These are phyloP conservation scores for Hydrangea macrophylla DNA, from an alignment of 148 eudicot species.

Conservation along the genomic window DNA sequence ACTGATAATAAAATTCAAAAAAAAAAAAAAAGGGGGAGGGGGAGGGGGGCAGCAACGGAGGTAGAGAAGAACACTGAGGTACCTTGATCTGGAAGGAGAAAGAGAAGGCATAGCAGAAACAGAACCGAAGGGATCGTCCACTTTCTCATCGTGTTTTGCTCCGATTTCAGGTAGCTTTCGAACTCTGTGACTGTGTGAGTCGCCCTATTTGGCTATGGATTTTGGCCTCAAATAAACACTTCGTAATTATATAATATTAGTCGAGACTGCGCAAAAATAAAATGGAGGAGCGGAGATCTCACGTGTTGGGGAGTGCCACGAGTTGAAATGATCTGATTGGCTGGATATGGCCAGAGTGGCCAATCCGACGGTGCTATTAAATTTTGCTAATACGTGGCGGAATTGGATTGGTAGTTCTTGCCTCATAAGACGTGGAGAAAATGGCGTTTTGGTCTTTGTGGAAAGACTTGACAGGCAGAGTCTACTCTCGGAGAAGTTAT, in stretches of 20 bases:
- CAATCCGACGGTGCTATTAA: constrained; percentile 37
- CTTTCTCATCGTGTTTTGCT: constrained; percentile 68
- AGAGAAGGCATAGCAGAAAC: constrained; percentile 70
- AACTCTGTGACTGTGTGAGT: neutral
- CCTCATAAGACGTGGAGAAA: constrained; percentile 40
- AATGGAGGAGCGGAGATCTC: constrained; percentile 6
- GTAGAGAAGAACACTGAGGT: neutral
- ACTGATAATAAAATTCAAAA: no score
- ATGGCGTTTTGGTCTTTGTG: constrained; percentile 9
- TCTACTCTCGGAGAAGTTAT: no score
- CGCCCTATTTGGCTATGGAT: constrained; percentile 1
- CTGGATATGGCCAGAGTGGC: constrained; percentile 41
- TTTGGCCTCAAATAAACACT: neutral
- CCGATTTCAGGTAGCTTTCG: constrained; percentile 20
- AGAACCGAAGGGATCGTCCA: constrained; percentile 79
- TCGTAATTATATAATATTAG: constrained; percentile 15
- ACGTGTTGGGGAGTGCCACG: constrained; percentile 32
- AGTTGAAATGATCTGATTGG: constrained; percentile 32
- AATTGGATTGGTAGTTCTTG: constrained; percentile 34
- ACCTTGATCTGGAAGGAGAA: constrained; percentile 94
- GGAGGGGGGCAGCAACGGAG: no score
- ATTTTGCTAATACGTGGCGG: constrained; percentile 38
- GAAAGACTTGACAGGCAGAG: constrained; percentile 9
- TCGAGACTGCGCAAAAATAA: neutral
- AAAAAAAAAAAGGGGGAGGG: no score